phyloP scores from a whole-genome alignment of 2,329 filamentous ascomycete genomes.

The Cytospora chrysosperma region DNA sequence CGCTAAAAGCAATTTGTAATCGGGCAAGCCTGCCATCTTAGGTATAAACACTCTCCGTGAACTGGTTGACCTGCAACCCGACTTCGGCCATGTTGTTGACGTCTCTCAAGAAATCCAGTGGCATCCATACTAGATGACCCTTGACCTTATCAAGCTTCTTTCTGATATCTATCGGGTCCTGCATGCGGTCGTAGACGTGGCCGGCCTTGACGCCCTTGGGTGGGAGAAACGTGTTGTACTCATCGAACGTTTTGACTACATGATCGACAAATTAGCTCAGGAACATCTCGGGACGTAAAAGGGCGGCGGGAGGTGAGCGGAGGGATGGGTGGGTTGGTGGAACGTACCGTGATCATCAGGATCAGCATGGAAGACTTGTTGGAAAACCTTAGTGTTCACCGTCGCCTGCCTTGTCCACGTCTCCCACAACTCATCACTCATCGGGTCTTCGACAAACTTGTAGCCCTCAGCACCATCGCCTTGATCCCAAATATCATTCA shows the following conservation, averaged over 20 bases:
- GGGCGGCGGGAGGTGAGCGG: background rate
- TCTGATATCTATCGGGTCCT: conserved; percentile 70
- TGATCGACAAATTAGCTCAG: background rate
- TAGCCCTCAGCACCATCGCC: conserved; percentile 63
- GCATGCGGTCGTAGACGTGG: conserved; percentile 80
- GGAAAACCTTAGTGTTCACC: conserved; percentile 71
- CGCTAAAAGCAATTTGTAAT: background rate
- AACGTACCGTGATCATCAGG: conserved; percentile 76
- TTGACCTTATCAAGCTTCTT: conserved; percentile 74
- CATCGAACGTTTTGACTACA: conserved; percentile 78
- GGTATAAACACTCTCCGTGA: conserved; percentile 85
- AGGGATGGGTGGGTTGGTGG: background rate
- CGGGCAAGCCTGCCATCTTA: conserved; percentile 35
- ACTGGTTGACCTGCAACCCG: conserved; percentile 80
- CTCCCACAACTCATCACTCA: conserved; percentile 64
- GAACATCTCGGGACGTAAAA: background rate
- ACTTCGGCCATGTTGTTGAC: conserved; percentile 81
- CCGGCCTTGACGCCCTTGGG: conserved; percentile 73
- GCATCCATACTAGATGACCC: conserved; percentile 94
- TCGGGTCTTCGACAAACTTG: conserved; percentile 68
- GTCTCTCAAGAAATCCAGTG: conserved; percentile 80
- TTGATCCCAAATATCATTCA: conserved; percentile 61
- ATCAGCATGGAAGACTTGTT: conserved; percentile 82
- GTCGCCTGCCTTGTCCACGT: conserved; percentile 69
- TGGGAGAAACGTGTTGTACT: conserved; percentile 79